These are phyloP conservation scores for Gossypium longicalyx DNA, from an alignment of 345 rosid species.

Conservation along the genomic window DNA sequence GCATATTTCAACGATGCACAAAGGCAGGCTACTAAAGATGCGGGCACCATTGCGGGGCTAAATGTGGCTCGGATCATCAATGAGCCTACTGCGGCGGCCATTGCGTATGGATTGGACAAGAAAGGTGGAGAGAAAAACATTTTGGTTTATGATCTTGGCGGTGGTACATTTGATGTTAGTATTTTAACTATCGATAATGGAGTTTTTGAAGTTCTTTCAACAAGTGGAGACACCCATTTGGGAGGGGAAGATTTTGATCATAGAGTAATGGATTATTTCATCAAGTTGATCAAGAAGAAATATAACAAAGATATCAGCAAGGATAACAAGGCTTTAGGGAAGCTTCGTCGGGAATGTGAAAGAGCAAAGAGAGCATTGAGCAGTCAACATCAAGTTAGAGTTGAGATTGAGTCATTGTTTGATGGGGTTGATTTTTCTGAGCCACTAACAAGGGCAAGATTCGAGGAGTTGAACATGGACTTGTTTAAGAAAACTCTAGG, in stretches of 20 bases:
- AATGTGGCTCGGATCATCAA: slow-evolving; percentile 47
- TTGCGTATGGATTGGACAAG: slow-evolving; percentile 45
- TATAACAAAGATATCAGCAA: slow-evolving; percentile 43
- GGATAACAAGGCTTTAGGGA: slow-evolving; percentile 41
- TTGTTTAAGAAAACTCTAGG: slow-evolving; percentile 16
- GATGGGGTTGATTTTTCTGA: slow-evolving; percentile 41
- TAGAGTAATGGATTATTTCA: slow-evolving; percentile 46
- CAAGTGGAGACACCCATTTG: slow-evolving; percentile 47
- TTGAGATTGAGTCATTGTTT: slow-evolving; percentile 40
- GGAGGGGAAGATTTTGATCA: slow-evolving; percentile 48
- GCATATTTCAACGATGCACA: slow-evolving; percentile 51
- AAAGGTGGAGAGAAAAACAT: slow-evolving; percentile 42
- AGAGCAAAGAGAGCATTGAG: slow-evolving; percentile 48
- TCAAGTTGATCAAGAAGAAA: slow-evolving; percentile 43
- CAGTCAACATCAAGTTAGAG: slow-evolving; percentile 48
- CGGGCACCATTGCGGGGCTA: slow-evolving; percentile 43
- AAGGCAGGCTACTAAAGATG: slow-evolving; percentile 51
- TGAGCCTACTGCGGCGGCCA: slow-evolving; percentile 47
- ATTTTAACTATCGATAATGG: slow-evolving; percentile 43
- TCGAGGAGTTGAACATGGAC: slow-evolving; percentile 15
- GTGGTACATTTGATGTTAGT: slow-evolving; percentile 48
- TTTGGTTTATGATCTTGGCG: slow-evolving; percentile 45
- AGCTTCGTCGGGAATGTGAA: slow-evolving; percentile 39
- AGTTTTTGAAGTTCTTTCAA: slow-evolving; percentile 45
- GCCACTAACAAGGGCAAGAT: slow-evolving; percentile 17